Evolutionary conservation across 2,329 filamentous ascomycete genomes (phyloP), one percentile per base, ranked within the genome.

Genomic region (Stemphylium beticola): DNA sequence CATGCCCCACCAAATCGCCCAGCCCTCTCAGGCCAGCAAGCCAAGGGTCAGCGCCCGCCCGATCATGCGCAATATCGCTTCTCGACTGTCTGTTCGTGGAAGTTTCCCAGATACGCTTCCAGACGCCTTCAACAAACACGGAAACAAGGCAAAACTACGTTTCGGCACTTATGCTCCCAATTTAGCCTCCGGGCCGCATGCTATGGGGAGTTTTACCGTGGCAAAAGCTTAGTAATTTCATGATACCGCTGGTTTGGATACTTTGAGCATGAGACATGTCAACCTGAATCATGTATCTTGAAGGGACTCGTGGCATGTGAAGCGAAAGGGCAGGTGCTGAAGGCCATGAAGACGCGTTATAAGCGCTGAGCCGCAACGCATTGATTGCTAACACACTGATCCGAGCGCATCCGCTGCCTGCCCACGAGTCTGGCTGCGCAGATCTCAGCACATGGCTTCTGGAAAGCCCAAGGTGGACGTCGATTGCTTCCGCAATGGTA

Each of bases 31-130:
- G 26, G 20, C 37, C 36, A 15, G 20, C 46, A 31, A 15, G 33
- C 33, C n/a, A 15, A 17, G 8, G 33, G 29, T 22, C 22, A 22
- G 17, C 42, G 31, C 42, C 49, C 49, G n/a, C 37, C 22, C 6
- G 43, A 48, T 40, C 43, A 53, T 36, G 43, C 42, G 43, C 31
- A 53, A 53, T 53, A 48, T 53, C 34, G 34, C 20, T 52, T 10
- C 49, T 47, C 14, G 36, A 31, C 41, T 11, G 38, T 32, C 41
- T 37, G 49, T 51, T 39, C 49, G 41, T 51, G 26, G 26, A 29
- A 29, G 26, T 29, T 29, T 29, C 26, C 26, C 26, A 29, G 7
- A 29, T 29, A 29, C 26, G 26, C 9, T 29, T 29, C 26, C 7
- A 7, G 26, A 29, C 9, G 26, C 26, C 3, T 29, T 11, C 26